Conservation (phyloP, 2,329 filamentous ascomycete species). For the Cryoendolithus antarcticus region DNA sequence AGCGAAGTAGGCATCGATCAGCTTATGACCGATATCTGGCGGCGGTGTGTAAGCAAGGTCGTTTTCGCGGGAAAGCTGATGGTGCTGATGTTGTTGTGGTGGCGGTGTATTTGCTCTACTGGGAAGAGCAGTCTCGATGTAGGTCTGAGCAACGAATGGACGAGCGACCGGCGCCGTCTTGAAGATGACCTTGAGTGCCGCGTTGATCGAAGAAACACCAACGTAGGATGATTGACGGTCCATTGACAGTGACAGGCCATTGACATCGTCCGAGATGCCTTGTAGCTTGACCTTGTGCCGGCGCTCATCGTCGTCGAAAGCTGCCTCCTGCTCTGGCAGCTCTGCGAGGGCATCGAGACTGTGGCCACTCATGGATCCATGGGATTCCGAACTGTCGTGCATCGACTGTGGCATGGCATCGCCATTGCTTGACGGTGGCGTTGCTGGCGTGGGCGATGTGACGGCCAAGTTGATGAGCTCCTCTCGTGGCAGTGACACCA, state of each 20-base stretch:
- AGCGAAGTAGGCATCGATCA: constrained; percentile 22
- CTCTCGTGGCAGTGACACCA: constrained; percentile 29
- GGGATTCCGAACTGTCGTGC: constrained; percentile 8
- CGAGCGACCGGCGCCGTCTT: constrained; percentile 18
- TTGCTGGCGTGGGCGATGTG: constrained; percentile 27
- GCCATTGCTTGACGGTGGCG: constrained; percentile 26
- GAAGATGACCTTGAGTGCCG: constrained; percentile 22
- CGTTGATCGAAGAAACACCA: constrained; percentile 21
- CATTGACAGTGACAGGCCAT: constrained; percentile 20
- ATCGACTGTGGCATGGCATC: constrained; percentile 6
- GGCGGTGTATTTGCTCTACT: constrained; percentile 17
- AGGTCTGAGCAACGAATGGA: constrained; percentile 14
- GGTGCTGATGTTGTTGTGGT: constrained; percentile 3
- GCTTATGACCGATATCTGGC: constrained; percentile 16
- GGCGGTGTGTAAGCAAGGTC: constrained; percentile 16
- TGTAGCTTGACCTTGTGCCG: constrained; percentile 30
- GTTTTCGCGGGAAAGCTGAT: constrained; percentile 5
- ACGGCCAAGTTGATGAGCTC: constrained; percentile 34
- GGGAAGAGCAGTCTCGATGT: constrained; percentile 16
- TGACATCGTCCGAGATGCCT: constrained; percentile 25
- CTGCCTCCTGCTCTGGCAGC: constrained; percentile 46
- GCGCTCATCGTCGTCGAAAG: constrained; percentile 50
- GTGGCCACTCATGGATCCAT: constrained; percentile 36
- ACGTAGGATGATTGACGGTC: constrained; percentile 21
- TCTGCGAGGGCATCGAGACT: constrained; percentile 53